Evolutionary conservation across 306 rosid species (phyloP).

Genomic region (Lathyrus oleraceus): DNA sequence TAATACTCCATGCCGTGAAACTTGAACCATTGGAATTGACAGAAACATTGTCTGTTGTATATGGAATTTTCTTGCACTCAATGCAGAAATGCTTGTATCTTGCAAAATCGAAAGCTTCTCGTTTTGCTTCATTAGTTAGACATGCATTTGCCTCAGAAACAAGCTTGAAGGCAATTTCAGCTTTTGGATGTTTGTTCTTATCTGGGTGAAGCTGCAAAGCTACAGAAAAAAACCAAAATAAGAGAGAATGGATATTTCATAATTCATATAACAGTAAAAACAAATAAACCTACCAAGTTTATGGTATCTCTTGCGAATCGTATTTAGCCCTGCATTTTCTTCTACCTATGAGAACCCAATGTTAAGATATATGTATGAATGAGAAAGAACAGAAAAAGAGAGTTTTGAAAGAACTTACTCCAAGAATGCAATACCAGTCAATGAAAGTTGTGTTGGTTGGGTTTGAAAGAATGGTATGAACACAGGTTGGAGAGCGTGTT

Average conservation of each 20-base stretch:
- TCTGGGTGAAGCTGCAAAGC: constrained; percentile 97
- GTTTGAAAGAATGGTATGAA: constrained; percentile 51
- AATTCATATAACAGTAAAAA: background rate
- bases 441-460: constrained; percentile 43
- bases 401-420: constrained; percentile 54
- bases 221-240: constrained; percentile 35
- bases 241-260: too few relatives aligned
- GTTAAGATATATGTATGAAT: constrained; percentile 27
- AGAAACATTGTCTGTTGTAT: constrained; percentile 32
- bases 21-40: constrained; percentile 40
- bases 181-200: constrained; percentile 85
- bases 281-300: constrained; percentile 67
- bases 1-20: constrained; percentile 43
- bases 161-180: constrained; percentile 94
- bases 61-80: constrained; percentile 66
- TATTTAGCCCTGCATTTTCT: constrained; percentile 67
- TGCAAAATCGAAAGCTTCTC: constrained; percentile 68
- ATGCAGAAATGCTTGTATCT: constrained; percentile 69
- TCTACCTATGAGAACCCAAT: constrained; percentile 64
- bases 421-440: constrained; percentile 91
- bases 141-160: constrained; percentile 91
- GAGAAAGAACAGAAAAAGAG: constrained; percentile 10
- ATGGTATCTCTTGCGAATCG: constrained; percentile 74
- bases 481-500: constrained; percentile 50
- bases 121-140: constrained; percentile 59